Evolutionary conservation across 2,329 filamentous ascomycete species (phyloP).

Genomic region (Microsporum canis): DNA sequence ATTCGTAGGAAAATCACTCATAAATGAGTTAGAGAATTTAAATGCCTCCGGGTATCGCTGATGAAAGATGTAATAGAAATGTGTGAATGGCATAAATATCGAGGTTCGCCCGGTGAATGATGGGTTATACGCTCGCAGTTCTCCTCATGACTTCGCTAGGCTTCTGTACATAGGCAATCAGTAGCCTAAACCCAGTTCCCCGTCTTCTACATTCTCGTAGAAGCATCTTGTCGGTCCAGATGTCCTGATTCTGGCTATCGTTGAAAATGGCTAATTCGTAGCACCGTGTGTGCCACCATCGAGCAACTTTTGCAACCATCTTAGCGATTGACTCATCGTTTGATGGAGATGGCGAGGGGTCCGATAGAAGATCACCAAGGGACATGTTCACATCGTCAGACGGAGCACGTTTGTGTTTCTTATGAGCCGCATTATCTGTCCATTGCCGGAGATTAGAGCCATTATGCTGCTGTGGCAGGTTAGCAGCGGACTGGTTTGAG

Average conservation of each 20-base stretch:
- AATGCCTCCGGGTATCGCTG: background rate
- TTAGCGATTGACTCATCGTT: slow-evolving; percentile 80
- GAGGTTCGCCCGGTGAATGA: background rate
- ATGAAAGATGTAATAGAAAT: background rate
- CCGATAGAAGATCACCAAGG: slow-evolving; percentile 61
- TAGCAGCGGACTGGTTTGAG: slow-evolving; percentile 26
- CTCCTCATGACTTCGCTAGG: slow-evolving; percentile 42
- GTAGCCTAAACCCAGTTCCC: slow-evolving; percentile 75
- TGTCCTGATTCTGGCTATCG: slow-evolving; percentile 41
- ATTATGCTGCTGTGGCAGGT: slow-evolving; percentile 11
- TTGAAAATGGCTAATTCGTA: slow-evolving; percentile 60
- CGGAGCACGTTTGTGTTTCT: slow-evolving; percentile 19
- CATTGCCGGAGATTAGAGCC: slow-evolving; percentile 6
- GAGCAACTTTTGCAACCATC: slow-evolving; percentile 80
- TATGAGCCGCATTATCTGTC: background rate
- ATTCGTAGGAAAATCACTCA: background rate
- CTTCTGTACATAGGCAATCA: slow-evolving; percentile 84
- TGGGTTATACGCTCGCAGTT: slow-evolving; percentile 33
- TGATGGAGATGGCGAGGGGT: slow-evolving; percentile 54
- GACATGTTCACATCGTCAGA: slow-evolving; percentile 32
- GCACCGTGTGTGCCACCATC: slow-evolving; percentile 94
- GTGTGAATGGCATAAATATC: background rate
- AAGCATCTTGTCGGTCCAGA: slow-evolving; percentile 67
- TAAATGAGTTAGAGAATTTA: background rate
- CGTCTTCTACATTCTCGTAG: slow-evolving; percentile 76